Percentiles rank a stretch among this genome's conserved stretches.
phyloP scores from a whole-genome alignment of 2,329 filamentous ascomycete genomes.

The Aphanocladium album region DNA sequence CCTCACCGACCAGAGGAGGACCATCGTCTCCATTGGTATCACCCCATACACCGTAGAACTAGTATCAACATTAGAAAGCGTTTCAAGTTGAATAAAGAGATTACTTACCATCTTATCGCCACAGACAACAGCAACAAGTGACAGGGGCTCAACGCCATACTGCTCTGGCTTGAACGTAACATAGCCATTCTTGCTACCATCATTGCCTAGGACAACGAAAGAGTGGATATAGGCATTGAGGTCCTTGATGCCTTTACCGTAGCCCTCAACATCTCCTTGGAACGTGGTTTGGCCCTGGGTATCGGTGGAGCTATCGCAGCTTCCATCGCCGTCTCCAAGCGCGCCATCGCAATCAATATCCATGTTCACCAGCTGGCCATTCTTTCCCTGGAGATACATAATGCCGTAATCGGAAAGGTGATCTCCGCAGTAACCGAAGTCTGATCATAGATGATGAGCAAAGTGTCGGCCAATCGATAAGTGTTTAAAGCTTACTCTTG shows the following conservation, averaged over 20 bases:
- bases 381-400: conserved; percentile 40
- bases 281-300: conserved; percentile 41
- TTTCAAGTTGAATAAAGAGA: not conserved
- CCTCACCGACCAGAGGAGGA: conserved; percentile 40
- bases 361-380: conserved; percentile 45
- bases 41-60: conserved; percentile 50
- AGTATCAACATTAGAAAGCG: not conserved
- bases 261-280: conserved; percentile 29
- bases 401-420: conserved; percentile 30
- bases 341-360: conserved; percentile 55
- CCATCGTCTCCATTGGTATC: conserved; percentile 47
- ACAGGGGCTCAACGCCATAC: conserved; percentile 42
- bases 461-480: not conserved
- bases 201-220: conserved; percentile 52
- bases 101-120: conserved; percentile 37
- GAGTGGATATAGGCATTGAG: conserved; percentile 48
- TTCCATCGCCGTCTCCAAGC: conserved; percentile 36
- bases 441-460: not conserved
- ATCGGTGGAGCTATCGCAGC: conserved; percentile 39
- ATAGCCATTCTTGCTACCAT: conserved; percentile 26
- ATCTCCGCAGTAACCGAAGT: conserved; percentile 36
- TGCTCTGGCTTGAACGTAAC: conserved; percentile 36
- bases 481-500: conserved; percentile 16
- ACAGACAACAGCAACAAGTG: conserved; percentile 52
- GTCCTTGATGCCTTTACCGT: conserved; percentile 35